Conservation (phyloP, 116 monocot genomes). For the Zostera marina region DNA sequence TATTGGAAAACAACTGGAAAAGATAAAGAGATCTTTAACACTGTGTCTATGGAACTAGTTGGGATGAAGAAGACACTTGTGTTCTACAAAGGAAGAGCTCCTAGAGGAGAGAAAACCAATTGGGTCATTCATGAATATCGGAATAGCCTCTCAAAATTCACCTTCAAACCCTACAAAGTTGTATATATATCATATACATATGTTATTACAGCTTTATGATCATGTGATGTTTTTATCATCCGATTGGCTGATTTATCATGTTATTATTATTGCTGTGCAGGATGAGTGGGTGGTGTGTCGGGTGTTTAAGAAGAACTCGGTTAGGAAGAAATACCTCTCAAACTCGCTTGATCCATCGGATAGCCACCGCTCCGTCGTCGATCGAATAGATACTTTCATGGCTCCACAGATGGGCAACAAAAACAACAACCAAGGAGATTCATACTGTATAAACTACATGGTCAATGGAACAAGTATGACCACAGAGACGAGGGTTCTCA, state of each 20-base stretch:
- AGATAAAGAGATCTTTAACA: slow-evolving; percentile 54
- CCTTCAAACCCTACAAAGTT: slow-evolving; percentile 24
- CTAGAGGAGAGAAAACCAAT: slow-evolving; percentile 59
- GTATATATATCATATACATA: no score
- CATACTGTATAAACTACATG: slow-evolving; percentile 17
- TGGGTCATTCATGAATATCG: slow-evolving; percentile 80
- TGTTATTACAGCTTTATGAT: no score
- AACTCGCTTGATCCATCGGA: slow-evolving; percentile 8
- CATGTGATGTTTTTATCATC: not conserved
- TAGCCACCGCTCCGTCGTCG: not conserved
- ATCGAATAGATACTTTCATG: no score
- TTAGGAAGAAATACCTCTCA: slow-evolving; percentile 42
- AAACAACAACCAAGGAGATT: slow-evolving; percentile 19
- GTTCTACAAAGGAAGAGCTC: slow-evolving; percentile 65
- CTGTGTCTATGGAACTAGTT: slow-evolving; percentile 21
- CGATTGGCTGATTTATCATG: not conserved
- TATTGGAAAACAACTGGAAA: slow-evolving; percentile 83
- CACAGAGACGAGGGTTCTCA: slow-evolving; percentile 34
- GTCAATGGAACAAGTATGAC: slow-evolving; percentile 14
- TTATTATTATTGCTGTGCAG: no score
- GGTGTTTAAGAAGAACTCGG: slow-evolving; percentile 67
- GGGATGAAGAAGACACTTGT: slow-evolving; percentile 83
- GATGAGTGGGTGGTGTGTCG: slow-evolving; percentile 95
- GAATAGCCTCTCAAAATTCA: slow-evolving; percentile 16
- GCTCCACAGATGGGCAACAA: slow-evolving; percentile 14